Base-by-base conservation (phyloP, 164 flowering plant species). In the Chimonanthus salicifolius region DNA sequence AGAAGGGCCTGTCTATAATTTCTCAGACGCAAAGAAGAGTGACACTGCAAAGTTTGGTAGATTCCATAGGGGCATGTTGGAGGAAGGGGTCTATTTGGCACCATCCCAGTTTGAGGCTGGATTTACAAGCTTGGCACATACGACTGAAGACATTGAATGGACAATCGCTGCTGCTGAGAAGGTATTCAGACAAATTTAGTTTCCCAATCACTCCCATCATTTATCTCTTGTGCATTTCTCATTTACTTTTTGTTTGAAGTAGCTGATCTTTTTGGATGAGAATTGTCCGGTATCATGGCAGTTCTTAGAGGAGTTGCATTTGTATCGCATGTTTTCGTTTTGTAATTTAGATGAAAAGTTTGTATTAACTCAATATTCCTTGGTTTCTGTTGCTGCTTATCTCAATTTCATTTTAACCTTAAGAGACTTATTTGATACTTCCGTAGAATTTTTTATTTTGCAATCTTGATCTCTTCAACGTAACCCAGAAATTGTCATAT, bases 91-190 rank as follows among this genome's bases (percentile, higher is more conserved):
- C 1, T 95, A 93, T 79, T 79, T 93, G 10, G 97, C 97, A 10
- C 98, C 98, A 68, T 96, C 99, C 44, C 98, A 89, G 77, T 96
- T 88, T 83, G 98, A 92, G 81, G 97, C 98, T 64, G 96, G 99
- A n/a, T 95, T 95, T 77, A 93, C 97, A 13, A 83, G 99, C 83
- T 88, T 93, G 85, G 94, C 97, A 6, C 97, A 92, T 83, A 82
- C 88, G 11, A 15, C 84, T 18, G 89, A 89, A 71, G 98, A 95
- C 72, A 88, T 93, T 64, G 85, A 90, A 78, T 73, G 68, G 58
- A 93, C 97, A 0, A 87, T 95, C 58, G 89, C 87, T 0, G 97
- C 99, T 2, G 98, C 97, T 48, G 97, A 89, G 77, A 92, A 83
- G 83, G 94, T 92, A 71, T 84, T 93, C 68, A 76, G 65, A 75